Conservation (phyloP, 1,284 basidiomycete species). For the Xanthoconium separans region DNA sequence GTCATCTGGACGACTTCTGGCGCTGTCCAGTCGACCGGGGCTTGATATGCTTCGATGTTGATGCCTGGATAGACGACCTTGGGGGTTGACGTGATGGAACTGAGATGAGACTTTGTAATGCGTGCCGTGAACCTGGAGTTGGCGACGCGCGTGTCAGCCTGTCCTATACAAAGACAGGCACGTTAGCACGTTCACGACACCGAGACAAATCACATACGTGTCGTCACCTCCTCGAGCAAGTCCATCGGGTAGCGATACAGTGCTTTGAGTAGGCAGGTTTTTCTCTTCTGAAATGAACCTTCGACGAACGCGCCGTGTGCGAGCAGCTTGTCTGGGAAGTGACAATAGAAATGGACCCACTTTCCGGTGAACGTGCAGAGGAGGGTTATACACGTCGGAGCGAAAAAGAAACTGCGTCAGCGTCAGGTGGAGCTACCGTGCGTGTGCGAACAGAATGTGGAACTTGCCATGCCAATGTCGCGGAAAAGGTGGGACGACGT, state of each 20-base stretch:
- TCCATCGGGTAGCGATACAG: conserved; percentile 91
- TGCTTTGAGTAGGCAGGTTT: conserved; percentile 57
- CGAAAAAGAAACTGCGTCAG: conserved; percentile 50
- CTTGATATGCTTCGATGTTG: conserved; percentile 70
- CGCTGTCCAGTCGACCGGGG: conserved; percentile 40
- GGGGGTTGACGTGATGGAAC: conserved; percentile 62
- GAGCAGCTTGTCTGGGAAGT: conserved; percentile 96
- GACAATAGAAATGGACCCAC: conserved; percentile 94
- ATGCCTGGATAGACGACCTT: conserved; percentile 92
- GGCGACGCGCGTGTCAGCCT: conserved; percentile 87
- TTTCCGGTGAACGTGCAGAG: conserved; percentile 67
- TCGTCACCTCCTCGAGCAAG: conserved; percentile 86
- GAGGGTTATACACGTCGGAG: conserved; percentile 84
- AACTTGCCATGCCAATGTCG: conserved; percentile 75
- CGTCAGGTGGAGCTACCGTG: conserved; percentile 83
- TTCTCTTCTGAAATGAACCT: conserved; percentile 38
- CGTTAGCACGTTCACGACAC: neutral
- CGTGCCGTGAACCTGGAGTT: conserved; percentile 90
- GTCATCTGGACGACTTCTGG: conserved; percentile 54
- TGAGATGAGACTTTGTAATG: conserved; percentile 79
- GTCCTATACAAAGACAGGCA: conserved; percentile 44
- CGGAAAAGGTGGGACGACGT: conserved; percentile 77
- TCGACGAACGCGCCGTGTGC: conserved; percentile 75
- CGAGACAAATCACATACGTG: conserved; percentile 53
- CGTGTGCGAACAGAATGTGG: conserved; percentile 88